Conservation (phyloP, 2,329 filamentous ascomycete genomes). For the Curvularia eragrostidis region DNA sequence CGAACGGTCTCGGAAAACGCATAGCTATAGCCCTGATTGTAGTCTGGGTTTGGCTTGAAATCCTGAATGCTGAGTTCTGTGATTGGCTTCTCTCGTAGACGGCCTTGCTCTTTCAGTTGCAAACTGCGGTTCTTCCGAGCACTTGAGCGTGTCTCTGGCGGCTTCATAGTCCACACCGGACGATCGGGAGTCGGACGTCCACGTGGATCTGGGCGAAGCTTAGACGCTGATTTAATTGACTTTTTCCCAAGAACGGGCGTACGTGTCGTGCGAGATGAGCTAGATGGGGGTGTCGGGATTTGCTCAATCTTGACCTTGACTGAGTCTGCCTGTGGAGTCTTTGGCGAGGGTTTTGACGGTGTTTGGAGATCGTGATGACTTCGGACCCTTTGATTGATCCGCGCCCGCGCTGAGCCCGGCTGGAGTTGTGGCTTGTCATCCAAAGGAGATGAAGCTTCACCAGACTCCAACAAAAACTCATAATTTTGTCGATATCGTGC, state of each 20-base stretch:
- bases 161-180: constrained; percentile 34
- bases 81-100: constrained; percentile 62
- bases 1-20: constrained; percentile 80
- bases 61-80: constrained; percentile 68
- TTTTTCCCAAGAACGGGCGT: constrained; percentile 11
- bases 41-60: constrained; percentile 80
- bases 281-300: constrained; percentile 19
- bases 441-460: constrained; percentile 27
- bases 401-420: constrained; percentile 33
- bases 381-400: constrained; percentile 34
- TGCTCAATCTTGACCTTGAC: constrained; percentile 27
- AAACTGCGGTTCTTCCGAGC: constrained; percentile 13
- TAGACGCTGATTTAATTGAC: constrained; percentile 5
- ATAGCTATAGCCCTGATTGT: constrained; percentile 73
- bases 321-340: constrained; percentile 17
- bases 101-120: constrained; percentile 15
- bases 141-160: constrained; percentile 19
- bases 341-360: constrained; percentile 18
- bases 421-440: constrained; percentile 25
- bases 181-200: constrained; percentile 24
- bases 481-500: constrained; percentile 19
- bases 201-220: constrained; percentile 12
- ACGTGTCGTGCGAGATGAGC: constrained; percentile 9
- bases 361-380: constrained; percentile 21
- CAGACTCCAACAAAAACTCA: constrained; percentile 36